Evolutionary conservation across 2,329 filamentous ascomycete genomes (phyloP).

Genomic region (Erysiphe pulchra): DNA sequence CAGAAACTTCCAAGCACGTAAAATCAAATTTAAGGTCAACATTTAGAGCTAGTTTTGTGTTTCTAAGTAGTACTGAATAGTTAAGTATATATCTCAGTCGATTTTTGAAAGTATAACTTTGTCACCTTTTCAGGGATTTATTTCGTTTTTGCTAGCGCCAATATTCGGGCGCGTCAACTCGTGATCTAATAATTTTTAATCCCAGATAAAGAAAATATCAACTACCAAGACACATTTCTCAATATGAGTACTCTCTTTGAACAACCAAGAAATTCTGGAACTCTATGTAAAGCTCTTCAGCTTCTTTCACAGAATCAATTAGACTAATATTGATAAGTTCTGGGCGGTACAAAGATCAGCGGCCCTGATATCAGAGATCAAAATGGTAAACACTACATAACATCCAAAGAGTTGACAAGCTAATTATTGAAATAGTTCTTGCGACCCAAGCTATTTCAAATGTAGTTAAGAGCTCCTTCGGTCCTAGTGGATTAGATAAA

Average conservation of each 20-base stretch:
- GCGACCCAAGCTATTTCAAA: slow-evolving; percentile 95
- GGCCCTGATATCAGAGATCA: slow-evolving; percentile 91
- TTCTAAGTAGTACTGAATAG: too few species aligned
- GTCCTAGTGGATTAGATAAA: slow-evolving; percentile 90
- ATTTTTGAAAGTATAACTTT: too few species aligned
- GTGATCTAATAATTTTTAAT: too few species aligned
- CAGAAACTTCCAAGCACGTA: too few species aligned
- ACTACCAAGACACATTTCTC: too few species aligned
- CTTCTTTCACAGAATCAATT: neutral
- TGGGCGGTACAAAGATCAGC: slow-evolving; percentile 92
- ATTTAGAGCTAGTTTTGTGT: too few species aligned
- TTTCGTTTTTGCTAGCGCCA: too few species aligned
- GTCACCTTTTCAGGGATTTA: too few species aligned
- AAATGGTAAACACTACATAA: slow-evolving; percentile 45
- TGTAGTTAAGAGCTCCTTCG: slow-evolving; percentile 97
- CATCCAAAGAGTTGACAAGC: neutral
- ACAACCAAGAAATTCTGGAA: slow-evolving; percentile 74
- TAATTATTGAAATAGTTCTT: slow-evolving; percentile 30
- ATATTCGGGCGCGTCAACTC: too few species aligned
- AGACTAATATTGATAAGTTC: slow-evolving; percentile 26
- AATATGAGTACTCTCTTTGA: slow-evolving; percentile 88
- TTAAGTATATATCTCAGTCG: too few species aligned
- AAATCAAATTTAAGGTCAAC: too few species aligned
- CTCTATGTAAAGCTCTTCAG: slow-evolving; percentile 36
- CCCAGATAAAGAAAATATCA: too few species aligned